phyloP scores from a whole-genome alignment of 768 basidiomycete species.

The Lentinus brumalis region DNA sequence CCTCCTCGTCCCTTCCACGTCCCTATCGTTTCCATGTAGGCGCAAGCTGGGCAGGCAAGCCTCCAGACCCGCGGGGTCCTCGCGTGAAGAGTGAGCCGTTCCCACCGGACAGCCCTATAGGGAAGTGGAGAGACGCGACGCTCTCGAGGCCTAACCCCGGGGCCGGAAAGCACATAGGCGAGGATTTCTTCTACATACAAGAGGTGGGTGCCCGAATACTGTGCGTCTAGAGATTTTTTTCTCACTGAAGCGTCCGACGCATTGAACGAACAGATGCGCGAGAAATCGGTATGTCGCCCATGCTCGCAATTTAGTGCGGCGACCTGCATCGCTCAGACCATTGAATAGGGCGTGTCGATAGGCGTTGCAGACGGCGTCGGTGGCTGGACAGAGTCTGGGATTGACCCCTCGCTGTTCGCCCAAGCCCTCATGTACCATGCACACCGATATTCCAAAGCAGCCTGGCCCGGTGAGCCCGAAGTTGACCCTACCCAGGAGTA shows the following conservation, averaged over 20 bases:
- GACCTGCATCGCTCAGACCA: slow-evolving; percentile 7
- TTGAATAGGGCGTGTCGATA: slow-evolving; percentile 67
- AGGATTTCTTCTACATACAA: slow-evolving; percentile 70
- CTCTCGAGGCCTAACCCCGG: slow-evolving; percentile 48
- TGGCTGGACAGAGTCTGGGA: slow-evolving; percentile 82
- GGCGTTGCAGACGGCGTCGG: slow-evolving; percentile 94
- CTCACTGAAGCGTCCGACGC: slow-evolving; percentile 10
- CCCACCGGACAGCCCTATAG: slow-evolving; percentile 56
- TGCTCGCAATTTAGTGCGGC: slow-evolving; percentile 6
- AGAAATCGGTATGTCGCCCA: slow-evolving; percentile 64
- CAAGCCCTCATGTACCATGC: slow-evolving; percentile 91
- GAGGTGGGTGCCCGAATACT: slow-evolving; percentile 47
- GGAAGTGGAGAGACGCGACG: slow-evolving; percentile 68
- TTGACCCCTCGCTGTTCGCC: slow-evolving; percentile 88
- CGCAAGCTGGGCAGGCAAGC: slow-evolving; percentile 78
- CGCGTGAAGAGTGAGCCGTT: slow-evolving; percentile 50
- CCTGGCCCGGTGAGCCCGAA: slow-evolving; percentile 85
- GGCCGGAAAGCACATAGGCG: slow-evolving; percentile 47
- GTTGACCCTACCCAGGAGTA: slow-evolving; percentile 76
- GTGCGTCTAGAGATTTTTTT: neutral
- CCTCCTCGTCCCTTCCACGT: slow-evolving; percentile 35
- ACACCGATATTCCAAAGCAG: slow-evolving; percentile 66
- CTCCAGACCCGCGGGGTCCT: slow-evolving; percentile 39
- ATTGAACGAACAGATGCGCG: slow-evolving; percentile 76
- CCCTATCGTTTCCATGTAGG: slow-evolving; percentile 78